Evolutionary conservation across 129 eudicot genomes (phyloP).

Genomic region (Lactuca sativa): DNA sequence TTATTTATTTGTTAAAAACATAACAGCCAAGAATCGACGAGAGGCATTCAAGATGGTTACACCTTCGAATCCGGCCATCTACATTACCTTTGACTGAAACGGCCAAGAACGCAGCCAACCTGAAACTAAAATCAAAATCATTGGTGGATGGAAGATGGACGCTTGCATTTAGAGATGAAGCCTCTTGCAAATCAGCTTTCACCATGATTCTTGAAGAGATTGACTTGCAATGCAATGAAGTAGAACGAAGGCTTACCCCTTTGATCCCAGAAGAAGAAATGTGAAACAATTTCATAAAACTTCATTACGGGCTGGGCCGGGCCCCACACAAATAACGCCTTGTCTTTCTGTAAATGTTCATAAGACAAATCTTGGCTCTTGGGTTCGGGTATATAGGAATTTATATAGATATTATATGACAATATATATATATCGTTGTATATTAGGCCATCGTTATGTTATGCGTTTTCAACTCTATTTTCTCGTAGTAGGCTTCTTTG

Average conservation of each 20-base stretch:
- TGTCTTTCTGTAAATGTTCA: slow-evolving; percentile 29
- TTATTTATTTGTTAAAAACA: not conserved
- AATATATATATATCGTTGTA: slow-evolving; percentile 16
- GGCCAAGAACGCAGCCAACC: slow-evolving; percentile 34
- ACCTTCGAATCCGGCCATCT: slow-evolving; percentile 92
- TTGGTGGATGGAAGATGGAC: slow-evolving; percentile 99
- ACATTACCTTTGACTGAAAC: slow-evolving; percentile 50
- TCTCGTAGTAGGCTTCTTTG: slow-evolving; percentile 8
- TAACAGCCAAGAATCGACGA: slow-evolving; percentile 86
- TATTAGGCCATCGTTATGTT: slow-evolving; percentile 11
- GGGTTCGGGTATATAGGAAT: slow-evolving; percentile 28
- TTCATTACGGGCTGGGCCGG: not conserved
- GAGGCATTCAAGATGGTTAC: slow-evolving; percentile 80
- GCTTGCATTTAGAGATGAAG: slow-evolving; percentile 81
- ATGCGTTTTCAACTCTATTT: not conserved
- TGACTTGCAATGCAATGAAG: slow-evolving; percentile 48
- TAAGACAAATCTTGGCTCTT: slow-evolving; percentile 21
- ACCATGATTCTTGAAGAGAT: slow-evolving; percentile 72
- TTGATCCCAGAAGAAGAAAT: slow-evolving; percentile 21
- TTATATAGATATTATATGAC: not conserved
- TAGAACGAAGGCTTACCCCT: slow-evolving; percentile 69
- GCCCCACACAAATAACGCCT: slow-evolving; percentile 9
- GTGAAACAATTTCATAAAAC: slow-evolving; percentile 17
- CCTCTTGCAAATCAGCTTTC: slow-evolving; percentile 65
- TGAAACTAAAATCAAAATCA: slow-evolving; percentile 56